Evolutionary conservation across 257 asterid species (phyloP), one percentile per base, ranked within the genome.

Genomic region (Haberlea rhodopensis): DNA sequence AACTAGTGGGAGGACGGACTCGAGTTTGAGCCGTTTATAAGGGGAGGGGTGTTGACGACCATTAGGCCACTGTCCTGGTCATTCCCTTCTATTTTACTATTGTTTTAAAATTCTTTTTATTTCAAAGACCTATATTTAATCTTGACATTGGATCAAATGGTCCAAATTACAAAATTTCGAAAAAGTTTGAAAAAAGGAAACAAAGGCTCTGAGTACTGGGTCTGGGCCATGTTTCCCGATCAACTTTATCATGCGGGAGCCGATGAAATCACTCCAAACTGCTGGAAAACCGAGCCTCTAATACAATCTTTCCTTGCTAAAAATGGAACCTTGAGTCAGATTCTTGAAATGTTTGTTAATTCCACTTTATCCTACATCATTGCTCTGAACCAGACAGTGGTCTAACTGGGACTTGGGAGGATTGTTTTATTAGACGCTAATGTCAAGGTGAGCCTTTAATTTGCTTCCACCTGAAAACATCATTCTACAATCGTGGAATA

Each of bases 361-460:
- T 69, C 84, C 13, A 89, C 99, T 29, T 78, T 89, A n/a, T 91
- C 97, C 46, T 73, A 76, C 73, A 85, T 92, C 18, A 46, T 81
- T 8, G 79, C 96, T 10, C 82, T 78, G 11, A 87, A 92, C 54
- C 91, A 95, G 0, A 92, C 95, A 0, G 94, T 85, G 2, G 80
- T 92, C 18, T 92, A 89, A n/a, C n/a, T n/a, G n/a, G n/a, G n/a
- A n/a, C n/a, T 60, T 92, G 97, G 99, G 99, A 89, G 80, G 99
- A 92, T 48, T n/a, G 83, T 92, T 62, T 15, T 92, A 7, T 67
- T 92, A 57, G 87, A 81, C 56, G 73, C 75, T 2, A 54, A 55
- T 5, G 67, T 90, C 31, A 85, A 74, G 1, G 96, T 87, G 43
- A 6, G 31, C 15, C 37, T 89, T 46, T 81, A 94, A n/a, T 9